These are phyloP conservation scores for Trapa bicornis DNA, from an alignment of 345 rosid genomes.

Conservation along the genomic window DNA sequence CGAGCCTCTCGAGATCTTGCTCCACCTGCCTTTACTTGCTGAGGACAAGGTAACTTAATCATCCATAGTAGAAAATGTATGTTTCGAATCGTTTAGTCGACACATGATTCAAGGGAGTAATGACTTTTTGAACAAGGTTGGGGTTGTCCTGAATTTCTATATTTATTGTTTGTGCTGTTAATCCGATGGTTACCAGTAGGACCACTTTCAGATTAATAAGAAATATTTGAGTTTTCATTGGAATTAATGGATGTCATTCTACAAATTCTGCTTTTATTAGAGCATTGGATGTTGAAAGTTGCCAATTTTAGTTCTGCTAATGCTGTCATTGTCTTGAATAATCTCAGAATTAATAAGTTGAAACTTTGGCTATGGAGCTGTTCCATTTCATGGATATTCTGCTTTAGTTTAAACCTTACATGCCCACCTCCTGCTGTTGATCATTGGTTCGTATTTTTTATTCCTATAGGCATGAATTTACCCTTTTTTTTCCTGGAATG, in stretches of 20 bases:
- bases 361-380: too few species aligned
- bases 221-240: too few species aligned
- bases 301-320: too few species aligned
- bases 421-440: too few species aligned
- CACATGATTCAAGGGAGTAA: neutral
- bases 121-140: neutral
- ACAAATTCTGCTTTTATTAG: neutral
- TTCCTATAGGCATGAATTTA: too few species aligned
- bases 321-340: too few species aligned
- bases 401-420: too few species aligned
- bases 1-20: constrained; percentile 93
- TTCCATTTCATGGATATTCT: too few species aligned
- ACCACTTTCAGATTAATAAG: neutral
- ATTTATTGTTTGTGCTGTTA: neutral
- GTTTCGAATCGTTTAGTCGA: too few species aligned
- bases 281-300: too few species aligned
- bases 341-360: too few species aligned
- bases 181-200: neutral
- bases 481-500: constrained; percentile 8
- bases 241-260: neutral
- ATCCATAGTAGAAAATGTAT: constrained; percentile 16
- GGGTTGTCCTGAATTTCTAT: neutral
- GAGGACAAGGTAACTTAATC: constrained; percentile 71
- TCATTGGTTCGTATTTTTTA: too few species aligned
- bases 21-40: constrained; percentile 86